Conservation (phyloP, 768 basidiomycete genomes). For the Lentinula sp. region DNA sequence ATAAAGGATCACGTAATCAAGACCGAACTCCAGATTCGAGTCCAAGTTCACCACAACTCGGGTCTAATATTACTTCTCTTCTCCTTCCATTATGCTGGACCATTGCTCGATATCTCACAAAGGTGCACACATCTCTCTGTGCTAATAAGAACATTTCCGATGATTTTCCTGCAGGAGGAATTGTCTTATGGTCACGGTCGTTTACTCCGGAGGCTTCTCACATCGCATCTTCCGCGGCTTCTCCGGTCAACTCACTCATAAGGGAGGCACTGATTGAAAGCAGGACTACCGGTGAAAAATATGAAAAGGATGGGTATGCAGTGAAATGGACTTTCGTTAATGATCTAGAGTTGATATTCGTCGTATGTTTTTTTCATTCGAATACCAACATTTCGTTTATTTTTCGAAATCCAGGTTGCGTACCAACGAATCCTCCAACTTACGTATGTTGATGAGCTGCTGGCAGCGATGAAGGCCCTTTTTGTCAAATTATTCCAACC, state of each 20-base stretch:
- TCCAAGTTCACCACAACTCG: neutral
- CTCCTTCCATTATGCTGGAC: conserved; percentile 64
- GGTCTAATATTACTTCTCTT: neutral
- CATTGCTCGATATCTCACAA: conserved; percentile 95
- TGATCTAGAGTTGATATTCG: conserved; percentile 94
- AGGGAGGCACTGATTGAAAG: conserved; percentile 92
- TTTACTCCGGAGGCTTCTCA: conserved; percentile 84
- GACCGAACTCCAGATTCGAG: neutral
- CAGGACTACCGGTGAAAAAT: conserved; percentile 71
- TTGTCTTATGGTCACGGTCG: conserved; percentile 91
- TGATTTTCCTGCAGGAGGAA: conserved; percentile 54
- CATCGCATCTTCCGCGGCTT: conserved; percentile 62
- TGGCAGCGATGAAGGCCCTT: conserved; percentile 71
- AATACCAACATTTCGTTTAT: conserved; percentile 1
- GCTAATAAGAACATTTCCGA: neutral
- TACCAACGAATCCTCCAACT: conserved; percentile 96
- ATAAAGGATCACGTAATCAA: neutral
- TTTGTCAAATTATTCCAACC: conserved; percentile 87
- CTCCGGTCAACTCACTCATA: conserved; percentile 84
- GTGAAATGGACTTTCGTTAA: conserved; percentile 95
- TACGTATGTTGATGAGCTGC: conserved; percentile 87
- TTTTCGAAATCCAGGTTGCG: conserved; percentile 56
- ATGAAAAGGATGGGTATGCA: conserved; percentile 92
- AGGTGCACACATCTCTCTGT: conserved; percentile 35
- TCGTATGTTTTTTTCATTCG: conserved; percentile 46